phyloP scores from a whole-genome alignment of 1,284 basidiomycete species.

The Cutaneotrichosporon sp. region DNA sequence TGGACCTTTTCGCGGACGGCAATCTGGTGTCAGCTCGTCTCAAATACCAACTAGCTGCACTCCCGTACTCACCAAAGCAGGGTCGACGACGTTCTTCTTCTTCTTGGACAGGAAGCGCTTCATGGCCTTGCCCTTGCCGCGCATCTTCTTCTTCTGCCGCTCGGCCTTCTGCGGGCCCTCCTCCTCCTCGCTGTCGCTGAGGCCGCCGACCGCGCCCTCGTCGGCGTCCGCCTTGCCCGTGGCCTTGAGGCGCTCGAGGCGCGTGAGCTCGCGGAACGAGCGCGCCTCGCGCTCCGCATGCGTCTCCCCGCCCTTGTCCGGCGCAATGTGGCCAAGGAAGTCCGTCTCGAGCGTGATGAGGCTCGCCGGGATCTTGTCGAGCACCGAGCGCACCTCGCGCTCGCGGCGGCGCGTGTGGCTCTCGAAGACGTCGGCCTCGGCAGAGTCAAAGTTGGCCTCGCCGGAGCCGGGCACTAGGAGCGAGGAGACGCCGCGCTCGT shows the following conservation, averaged over 20 bases:
- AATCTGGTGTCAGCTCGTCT: conserved; percentile 29
- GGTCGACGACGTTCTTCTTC: conserved; percentile 90
- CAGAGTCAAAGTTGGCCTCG: conserved; percentile 91
- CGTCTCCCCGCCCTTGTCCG: conserved; percentile 60
- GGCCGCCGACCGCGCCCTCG: conserved; percentile 41
- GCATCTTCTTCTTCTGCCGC: conserved; percentile 73
- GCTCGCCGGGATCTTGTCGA: conserved; percentile 96
- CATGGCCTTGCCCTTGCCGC: conserved; percentile 78
- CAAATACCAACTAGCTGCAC: not conserved
- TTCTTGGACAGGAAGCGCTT: conserved; percentile 79
- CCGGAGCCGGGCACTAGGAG: conserved; percentile 89
- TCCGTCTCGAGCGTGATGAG: conserved; percentile 90
- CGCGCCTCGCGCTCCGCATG: conserved; percentile 58
- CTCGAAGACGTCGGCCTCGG: conserved; percentile 94
- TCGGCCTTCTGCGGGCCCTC: conserved; percentile 56
- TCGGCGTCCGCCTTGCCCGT: conserved; percentile 70
- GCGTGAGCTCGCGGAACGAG: conserved; percentile 69
- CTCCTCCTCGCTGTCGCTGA: conserved; percentile 52
- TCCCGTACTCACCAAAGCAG: conserved; percentile 65
- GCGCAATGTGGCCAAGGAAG: conserved; percentile 70
- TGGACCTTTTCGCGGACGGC: conserved; percentile 41
- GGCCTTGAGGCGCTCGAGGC: conserved; percentile 69
- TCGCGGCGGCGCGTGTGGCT: conserved; percentile 78
- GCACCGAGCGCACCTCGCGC: conserved; percentile 82
- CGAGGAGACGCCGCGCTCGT: conserved; percentile 71